Percentiles rank a stretch among this genome's conserved stretches.
phyloP scores from a whole-genome alignment of 371 early-diverging fungal genomes.

The Blyttiomyces sp. region DNA sequence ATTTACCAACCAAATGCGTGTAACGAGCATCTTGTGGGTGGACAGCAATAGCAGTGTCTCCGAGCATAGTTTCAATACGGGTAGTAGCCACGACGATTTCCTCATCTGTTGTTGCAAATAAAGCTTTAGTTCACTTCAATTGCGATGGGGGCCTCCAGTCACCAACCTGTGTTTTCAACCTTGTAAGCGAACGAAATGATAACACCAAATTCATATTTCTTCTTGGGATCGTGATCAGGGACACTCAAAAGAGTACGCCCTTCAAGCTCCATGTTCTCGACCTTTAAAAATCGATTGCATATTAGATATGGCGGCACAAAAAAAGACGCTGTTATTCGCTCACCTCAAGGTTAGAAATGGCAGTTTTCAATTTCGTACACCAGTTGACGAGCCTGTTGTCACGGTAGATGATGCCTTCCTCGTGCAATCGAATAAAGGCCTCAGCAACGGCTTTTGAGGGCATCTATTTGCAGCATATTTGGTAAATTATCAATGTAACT shows the following conservation, averaged over 20 bases:
- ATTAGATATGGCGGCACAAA: no score
- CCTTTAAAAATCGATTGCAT: constrained; percentile 32
- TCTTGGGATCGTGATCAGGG: constrained; percentile 86
- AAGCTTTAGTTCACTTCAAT: no score
- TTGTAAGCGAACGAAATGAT: constrained; percentile 89
- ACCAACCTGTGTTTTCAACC: constrained; percentile 82
- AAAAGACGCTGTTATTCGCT: constrained; percentile 6
- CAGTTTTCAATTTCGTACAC: constrained; percentile 97
- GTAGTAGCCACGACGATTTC: constrained; percentile 97
- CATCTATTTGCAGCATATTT: no score
- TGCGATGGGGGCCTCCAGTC: no score
- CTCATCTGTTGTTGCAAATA: constrained; percentile 61
- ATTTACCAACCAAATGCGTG: constrained; percentile 89
- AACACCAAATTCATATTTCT: constrained; percentile 98
- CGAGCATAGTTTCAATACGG: constrained; percentile 99
- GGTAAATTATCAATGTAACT: no score
- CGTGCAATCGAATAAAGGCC: constrained; percentile 94
- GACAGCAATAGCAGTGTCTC: constrained; percentile 97
- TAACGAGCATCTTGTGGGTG: constrained; percentile 91
- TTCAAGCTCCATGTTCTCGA: constrained; percentile 85
- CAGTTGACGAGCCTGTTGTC: constrained; percentile 98
- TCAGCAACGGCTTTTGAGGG: constrained; percentile 86
- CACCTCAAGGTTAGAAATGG: constrained; percentile 95
- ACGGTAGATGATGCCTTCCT: constrained; percentile 97
- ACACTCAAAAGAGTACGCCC: constrained; percentile 83